Conservation (phyloP, 2,329 filamentous ascomycete species). For the Alternaria sp. region DNA sequence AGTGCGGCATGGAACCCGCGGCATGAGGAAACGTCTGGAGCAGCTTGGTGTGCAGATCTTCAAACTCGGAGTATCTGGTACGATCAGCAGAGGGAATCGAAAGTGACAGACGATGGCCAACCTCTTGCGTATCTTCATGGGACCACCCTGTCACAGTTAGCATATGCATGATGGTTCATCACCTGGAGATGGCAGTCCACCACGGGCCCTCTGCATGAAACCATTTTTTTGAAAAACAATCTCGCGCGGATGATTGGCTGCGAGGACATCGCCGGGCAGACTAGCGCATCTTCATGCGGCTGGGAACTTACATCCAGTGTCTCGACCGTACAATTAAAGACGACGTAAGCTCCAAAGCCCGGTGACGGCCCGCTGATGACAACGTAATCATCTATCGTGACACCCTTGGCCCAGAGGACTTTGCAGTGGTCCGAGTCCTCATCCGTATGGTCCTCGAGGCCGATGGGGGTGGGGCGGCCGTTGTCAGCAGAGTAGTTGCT, state of each 20-base stretch:
- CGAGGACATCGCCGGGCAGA: constrained; percentile 13
- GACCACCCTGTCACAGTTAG: constrained; percentile 55
- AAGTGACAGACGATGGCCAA: constrained; percentile 30
- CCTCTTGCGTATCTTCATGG: constrained; percentile 66
- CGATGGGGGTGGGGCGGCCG: constrained; percentile 56
- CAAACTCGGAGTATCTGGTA: constrained; percentile 89
- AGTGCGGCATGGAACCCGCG: constrained; percentile 80
- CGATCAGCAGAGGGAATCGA: constrained; percentile 23
- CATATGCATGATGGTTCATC: background rate
- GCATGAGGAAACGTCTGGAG: constrained; percentile 83
- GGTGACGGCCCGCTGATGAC: constrained; percentile 64
- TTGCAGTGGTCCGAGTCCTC: constrained; percentile 63
- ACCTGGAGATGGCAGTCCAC: constrained; percentile 8
- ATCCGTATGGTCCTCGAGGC: constrained; percentile 68
- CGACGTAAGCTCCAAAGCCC: constrained; percentile 84
- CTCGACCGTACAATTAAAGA: constrained; percentile 89
- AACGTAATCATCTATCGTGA: constrained; percentile 67
- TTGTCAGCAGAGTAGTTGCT: constrained; percentile 45
- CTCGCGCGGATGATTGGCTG: constrained; percentile 20
- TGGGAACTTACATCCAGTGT: constrained; percentile 73
- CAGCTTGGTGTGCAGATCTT: constrained; percentile 76
- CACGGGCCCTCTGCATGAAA: constrained; percentile 15
- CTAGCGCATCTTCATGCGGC: constrained; percentile 22
- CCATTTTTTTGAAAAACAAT: constrained; percentile 6
- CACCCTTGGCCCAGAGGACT: constrained; percentile 66